A percentile compares a stretch with the other conserved stretches of the same genome.
These are phyloP conservation scores for Paradendryphiella salina DNA, from an alignment of 2,329 filamentous ascomycete genomes.

Conservation along the genomic window DNA sequence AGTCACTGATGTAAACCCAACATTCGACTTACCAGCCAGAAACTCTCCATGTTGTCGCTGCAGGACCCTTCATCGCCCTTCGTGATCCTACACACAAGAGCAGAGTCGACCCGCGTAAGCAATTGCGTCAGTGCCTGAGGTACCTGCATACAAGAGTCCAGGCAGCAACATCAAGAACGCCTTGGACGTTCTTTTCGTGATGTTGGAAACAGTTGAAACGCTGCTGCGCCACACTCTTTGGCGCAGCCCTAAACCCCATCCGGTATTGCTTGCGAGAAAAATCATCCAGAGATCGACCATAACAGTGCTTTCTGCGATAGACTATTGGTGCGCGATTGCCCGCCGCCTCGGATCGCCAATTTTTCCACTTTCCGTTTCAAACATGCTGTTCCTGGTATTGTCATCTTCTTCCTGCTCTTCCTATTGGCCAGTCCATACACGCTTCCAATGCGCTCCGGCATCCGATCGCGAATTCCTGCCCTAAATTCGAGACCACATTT, in stretches of 20 bases:
- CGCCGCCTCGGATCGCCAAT: slow-evolving; percentile 17
- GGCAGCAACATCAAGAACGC: slow-evolving; percentile 12
- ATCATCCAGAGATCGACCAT: slow-evolving; percentile 7
- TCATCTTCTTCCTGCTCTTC: slow-evolving; percentile 13
- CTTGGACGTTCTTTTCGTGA: slow-evolving; percentile 1
- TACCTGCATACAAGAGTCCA: slow-evolving; percentile 10
- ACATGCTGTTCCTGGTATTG: slow-evolving; percentile 16
- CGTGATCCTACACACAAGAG: too few relatives aligned
- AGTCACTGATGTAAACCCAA: too few relatives aligned
- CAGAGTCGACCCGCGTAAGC: slow-evolving; percentile 16
- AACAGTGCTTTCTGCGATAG: slow-evolving; percentile 15
- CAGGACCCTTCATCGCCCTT: too few relatives aligned
- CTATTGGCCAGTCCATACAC: slow-evolving; percentile 15
- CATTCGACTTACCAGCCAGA: too few relatives aligned
- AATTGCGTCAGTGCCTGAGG: slow-evolving; percentile 27
- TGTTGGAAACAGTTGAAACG: neutral
- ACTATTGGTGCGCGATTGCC: slow-evolving; percentile 11
- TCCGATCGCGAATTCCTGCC: slow-evolving; percentile 21
- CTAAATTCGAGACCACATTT: slow-evolving; percentile 8
- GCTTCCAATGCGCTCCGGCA: slow-evolving; percentile 9
- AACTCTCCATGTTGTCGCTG: too few relatives aligned
- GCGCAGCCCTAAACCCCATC: slow-evolving; percentile 15
- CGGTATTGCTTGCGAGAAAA: slow-evolving; percentile 31
- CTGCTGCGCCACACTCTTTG: slow-evolving; percentile 14
- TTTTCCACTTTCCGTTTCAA: slow-evolving; percentile 7